A percentile compares a stretch with the other conserved stretches of the same genome.
phyloP scores from a whole-genome alignment of 495 filamentous ascomycete genomes.

The Saxophila tyrrhenica region DNA sequence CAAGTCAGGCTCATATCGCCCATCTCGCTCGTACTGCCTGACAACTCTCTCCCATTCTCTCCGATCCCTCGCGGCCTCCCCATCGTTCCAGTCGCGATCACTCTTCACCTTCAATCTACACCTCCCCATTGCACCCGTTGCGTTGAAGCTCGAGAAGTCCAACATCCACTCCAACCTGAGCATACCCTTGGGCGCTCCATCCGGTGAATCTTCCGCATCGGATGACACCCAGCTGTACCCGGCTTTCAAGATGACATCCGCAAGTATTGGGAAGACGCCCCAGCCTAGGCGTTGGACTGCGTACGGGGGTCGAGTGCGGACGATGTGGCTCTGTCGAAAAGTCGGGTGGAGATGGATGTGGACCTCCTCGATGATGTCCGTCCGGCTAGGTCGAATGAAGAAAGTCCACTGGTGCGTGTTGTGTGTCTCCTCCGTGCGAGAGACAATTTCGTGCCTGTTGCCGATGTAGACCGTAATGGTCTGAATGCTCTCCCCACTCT shows the following conservation, averaged over 20 bases:
- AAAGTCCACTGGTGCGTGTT: constrained; percentile 25
- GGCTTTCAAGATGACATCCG: constrained; percentile 13
- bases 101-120: constrained; percentile 20
- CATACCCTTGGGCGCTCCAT: constrained; percentile 4
- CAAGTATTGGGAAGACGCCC: constrained; percentile 21
- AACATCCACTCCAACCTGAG: constrained; percentile 21
- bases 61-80: background rate
- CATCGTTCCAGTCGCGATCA: constrained; percentile 10
- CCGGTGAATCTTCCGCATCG: constrained; percentile 6
- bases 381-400: constrained; percentile 17
- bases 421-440: background rate
- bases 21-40: constrained; percentile 13
- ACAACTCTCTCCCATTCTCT: constrained; percentile 6
- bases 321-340: constrained; percentile 15
- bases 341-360: constrained; percentile 23
- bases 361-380: constrained; percentile 22
- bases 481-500: constrained; percentile 7
- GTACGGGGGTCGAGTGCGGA: constrained; percentile 18
- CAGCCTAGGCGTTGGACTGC: constrained; percentile 20
- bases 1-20: constrained; percentile 11
- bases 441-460: constrained; percentile 16
- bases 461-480: constrained; percentile 23
- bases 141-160: constrained; percentile 17
- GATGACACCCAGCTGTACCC: constrained; percentile 19
- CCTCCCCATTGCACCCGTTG: constrained; percentile 16